Base-by-base conservation (phyloP, 495 filamentous ascomycete genomes). In the Aspergillus incahuasiensis region DNA sequence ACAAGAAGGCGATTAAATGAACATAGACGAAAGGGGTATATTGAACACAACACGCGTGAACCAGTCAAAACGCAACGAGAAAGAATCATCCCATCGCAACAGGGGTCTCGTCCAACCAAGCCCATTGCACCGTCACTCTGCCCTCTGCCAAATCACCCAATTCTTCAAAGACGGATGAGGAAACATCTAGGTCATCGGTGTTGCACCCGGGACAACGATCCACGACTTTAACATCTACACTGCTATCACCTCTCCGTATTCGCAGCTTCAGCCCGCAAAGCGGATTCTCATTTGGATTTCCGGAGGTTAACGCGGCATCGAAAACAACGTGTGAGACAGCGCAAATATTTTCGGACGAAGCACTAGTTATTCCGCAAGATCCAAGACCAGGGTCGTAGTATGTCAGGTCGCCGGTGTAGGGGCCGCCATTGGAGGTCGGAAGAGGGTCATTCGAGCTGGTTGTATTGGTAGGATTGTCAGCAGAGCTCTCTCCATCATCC, bases 151-250 rank as follows among this genome's bases (percentile, higher is more conserved):
- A 59, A 4, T 79, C 67, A 3, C 84, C 87, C 48, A 92, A 57
- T 52, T 74, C 61, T 22, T 76, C 68, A 66, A 92, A 92, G 11
- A 83, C 81, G 4, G 67, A 64, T 6, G 76, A 67, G 12, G 79
- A 85, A 18, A 89, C 75, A 73, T 92, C 88, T 11, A 92, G 52
- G 72, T 92, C 88, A 5, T 73, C 73, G 13, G 78, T 70, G 38
- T 69, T 56, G 63, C 90, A 92, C 0, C 83, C 86, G 9, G 74
- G 70, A 58, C 90, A 92, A 30, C 88, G 72, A 74, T 94, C 90
- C 13, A 90, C 87, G 0, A 95, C 83, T 39, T 67, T 84, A 5
- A 91, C 81, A 64, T 87, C 84, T 0, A 88, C 74, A 35, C 76
- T 82, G 20, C 65, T 65, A n/a, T 74, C 77, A 28, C 76, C 70